These are phyloP conservation scores for Oropetium thomaeum DNA, from an alignment of 176 grass and related monocot genomes.

Conservation along the genomic window DNA sequence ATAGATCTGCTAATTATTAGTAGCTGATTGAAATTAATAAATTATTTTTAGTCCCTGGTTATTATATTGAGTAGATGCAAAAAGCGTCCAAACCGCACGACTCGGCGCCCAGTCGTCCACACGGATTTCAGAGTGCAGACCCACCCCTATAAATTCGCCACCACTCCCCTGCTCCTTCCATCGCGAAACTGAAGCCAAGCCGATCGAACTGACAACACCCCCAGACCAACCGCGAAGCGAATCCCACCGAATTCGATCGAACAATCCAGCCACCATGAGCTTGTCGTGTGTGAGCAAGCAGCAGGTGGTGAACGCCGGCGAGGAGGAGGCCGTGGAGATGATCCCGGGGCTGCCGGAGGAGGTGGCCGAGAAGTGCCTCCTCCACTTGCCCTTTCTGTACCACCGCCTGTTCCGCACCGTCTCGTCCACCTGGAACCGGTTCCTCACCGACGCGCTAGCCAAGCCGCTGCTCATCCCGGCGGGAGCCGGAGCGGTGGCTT, in stretches of 20 bases:
- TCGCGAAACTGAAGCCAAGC: background rate
- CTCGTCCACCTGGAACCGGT: constrained; percentile 83
- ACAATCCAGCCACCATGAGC: constrained; percentile 20
- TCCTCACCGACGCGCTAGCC: constrained; percentile 52
- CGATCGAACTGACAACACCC: background rate
- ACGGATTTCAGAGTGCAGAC: background rate
- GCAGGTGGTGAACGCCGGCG: constrained; percentile 26
- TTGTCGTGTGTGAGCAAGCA: constrained; percentile 50
- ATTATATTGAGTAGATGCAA: too few species aligned
- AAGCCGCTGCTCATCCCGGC: constrained; percentile 27
- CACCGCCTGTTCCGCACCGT: constrained; percentile 85
- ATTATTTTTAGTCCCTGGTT: too few species aligned
- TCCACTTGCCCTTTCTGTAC: constrained; percentile 97
- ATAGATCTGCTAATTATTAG: too few species aligned
- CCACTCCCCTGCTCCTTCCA: background rate
- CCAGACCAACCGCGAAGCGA: background rate
- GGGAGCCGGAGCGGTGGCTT: background rate
- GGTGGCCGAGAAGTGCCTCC: constrained; percentile 95
- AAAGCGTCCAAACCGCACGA: too few species aligned
- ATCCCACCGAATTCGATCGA: background rate
- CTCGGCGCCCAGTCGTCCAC: too few species aligned
- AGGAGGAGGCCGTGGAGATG: constrained; percentile 48
- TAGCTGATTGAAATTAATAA: too few species aligned
- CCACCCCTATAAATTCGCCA: constrained; percentile 35
- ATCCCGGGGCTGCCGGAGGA: constrained; percentile 91